phyloP scores from a whole-genome alignment of 805 yeast genomes.

The Zygoascus bituminiphila region DNA sequence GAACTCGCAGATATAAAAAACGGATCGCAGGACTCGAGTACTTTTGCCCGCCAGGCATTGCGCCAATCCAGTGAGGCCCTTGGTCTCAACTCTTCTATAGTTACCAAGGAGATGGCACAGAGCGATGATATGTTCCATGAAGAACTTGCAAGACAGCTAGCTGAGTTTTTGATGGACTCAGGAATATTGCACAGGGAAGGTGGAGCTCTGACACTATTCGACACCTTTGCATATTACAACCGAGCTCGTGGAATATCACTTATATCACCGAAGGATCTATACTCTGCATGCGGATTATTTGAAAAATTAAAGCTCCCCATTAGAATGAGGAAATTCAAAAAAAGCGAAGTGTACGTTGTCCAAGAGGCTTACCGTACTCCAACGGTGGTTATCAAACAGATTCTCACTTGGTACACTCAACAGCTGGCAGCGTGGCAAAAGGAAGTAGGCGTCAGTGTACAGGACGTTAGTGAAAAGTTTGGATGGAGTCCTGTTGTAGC shows the following conservation, averaged over 20 bases:
- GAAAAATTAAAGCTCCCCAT: conserved; percentile 53
- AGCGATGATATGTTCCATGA: conserved; percentile 30
- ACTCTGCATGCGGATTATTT: conserved; percentile 50
- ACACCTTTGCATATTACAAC: conserved; percentile 56
- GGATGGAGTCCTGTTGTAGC: conserved; percentile 63
- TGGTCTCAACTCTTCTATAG: conserved; percentile 27
- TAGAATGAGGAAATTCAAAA: conserved; percentile 31
- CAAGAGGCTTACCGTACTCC: conserved; percentile 33
- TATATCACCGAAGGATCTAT: conserved; percentile 61
- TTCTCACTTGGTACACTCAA: conserved; percentile 22
- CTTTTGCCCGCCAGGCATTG: conserved; percentile 31
- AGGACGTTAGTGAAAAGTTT: conserved; percentile 40
- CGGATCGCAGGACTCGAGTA: conserved; percentile 7
- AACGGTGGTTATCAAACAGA: conserved; percentile 31
- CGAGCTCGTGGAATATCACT: conserved; percentile 57
- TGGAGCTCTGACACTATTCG: conserved; percentile 54
- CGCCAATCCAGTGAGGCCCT: conserved; percentile 26
- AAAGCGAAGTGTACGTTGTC: conserved; percentile 34
- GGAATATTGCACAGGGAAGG: conserved; percentile 43
- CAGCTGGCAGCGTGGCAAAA: conserved; percentile 21
- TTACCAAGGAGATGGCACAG: conserved; percentile 31
- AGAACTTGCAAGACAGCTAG: conserved; percentile 71
- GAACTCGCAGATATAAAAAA: conserved; percentile 14
- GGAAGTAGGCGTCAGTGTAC: conserved; percentile 28
- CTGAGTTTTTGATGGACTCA: conserved; percentile 52